Percentiles rank a stretch among this genome's conserved stretches.
Conservation (phyloP, 768 basidiomycete species). For the Chlorophyllum brunneum region DNA sequence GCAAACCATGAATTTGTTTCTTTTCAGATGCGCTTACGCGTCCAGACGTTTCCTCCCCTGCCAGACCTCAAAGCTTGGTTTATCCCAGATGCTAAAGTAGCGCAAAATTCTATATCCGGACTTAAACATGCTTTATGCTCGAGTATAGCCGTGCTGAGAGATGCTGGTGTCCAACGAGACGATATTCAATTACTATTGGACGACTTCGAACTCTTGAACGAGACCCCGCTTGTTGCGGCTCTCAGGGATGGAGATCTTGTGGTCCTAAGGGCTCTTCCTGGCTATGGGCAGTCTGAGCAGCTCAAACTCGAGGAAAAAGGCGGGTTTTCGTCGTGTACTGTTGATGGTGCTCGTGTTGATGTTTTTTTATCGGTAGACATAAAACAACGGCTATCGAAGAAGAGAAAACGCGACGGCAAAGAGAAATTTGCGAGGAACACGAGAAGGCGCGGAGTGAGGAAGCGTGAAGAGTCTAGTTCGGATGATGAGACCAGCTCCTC, state of each 20-base stretch:
- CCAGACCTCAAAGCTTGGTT: constrained; percentile 53
- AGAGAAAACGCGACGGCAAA: constrained; percentile 9
- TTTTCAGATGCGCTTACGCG: constrained; percentile 43
- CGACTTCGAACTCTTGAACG: constrained; percentile 45
- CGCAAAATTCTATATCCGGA: constrained; percentile 18
- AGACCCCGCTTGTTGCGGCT: constrained; percentile 29
- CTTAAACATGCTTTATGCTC: constrained; percentile 36
- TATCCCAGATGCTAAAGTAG: constrained; percentile 28
- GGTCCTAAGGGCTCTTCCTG: constrained; percentile 23
- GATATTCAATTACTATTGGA: constrained; percentile 36
- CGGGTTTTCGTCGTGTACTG: not conserved
- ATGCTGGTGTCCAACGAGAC: constrained; percentile 16
- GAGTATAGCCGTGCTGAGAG: constrained; percentile 28
- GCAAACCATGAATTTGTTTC: not conserved
- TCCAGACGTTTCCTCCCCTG: constrained; percentile 45
- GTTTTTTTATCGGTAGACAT: not conserved
- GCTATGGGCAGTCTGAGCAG: not conserved
- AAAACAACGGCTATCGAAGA: not conserved
- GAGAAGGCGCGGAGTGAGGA: not conserved
- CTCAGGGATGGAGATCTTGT: constrained; percentile 50
- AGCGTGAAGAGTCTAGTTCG: constrained; percentile 1
- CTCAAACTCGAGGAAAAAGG: not conserved
- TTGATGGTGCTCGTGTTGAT: not conserved
- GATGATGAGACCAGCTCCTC: constrained; percentile 20
- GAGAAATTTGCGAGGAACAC: not conserved